Conservation (phyloP, 441 rosid genomes). For the Bruguiera hainesii region DNA sequence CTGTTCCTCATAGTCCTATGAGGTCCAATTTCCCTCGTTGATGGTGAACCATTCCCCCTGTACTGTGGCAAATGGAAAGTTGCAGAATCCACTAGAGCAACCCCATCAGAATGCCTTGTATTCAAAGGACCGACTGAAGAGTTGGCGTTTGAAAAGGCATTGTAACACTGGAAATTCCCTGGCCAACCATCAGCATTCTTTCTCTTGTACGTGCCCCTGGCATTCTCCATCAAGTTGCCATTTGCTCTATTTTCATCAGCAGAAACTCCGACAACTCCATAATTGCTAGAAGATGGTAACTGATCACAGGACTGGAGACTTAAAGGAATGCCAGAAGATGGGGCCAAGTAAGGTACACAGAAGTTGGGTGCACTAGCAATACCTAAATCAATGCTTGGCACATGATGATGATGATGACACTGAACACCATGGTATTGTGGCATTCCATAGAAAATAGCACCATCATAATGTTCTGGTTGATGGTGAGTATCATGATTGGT, state of each 20-base stretch:
- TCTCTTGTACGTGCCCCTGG: slow-evolving; percentile 62
- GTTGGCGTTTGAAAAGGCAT: slow-evolving; percentile 47
- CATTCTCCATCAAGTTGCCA: slow-evolving; percentile 32
- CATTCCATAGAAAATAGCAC: slow-evolving; percentile 42
- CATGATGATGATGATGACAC: slow-evolving; percentile 35
- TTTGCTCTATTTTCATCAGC: slow-evolving; percentile 40
- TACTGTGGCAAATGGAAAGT: slow-evolving; percentile 37
- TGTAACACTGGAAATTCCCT: slow-evolving; percentile 45
- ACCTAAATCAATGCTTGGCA: slow-evolving; percentile 46
- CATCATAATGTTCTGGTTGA: slow-evolving; percentile 43
- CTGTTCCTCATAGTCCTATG: slow-evolving; percentile 62
- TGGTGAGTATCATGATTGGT: slow-evolving; percentile 40
- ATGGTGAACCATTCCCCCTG: slow-evolving; percentile 40
- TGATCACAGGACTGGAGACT: slow-evolving; percentile 49
- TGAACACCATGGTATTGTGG: slow-evolving; percentile 52
- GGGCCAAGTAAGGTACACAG: slow-evolving; percentile 39
- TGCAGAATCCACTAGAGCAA: slow-evolving; percentile 35
- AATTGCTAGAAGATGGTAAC: slow-evolving; percentile 42
- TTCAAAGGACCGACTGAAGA: slow-evolving; percentile 35
- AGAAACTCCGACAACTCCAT: slow-evolving; percentile 46
- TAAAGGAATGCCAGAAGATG: slow-evolving; percentile 37
- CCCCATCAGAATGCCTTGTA: slow-evolving; percentile 50
- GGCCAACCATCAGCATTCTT: slow-evolving; percentile 55
- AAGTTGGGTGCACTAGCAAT: slow-evolving; percentile 45
- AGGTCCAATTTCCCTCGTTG: slow-evolving; percentile 43